Conservation (phyloP, 208 protist genomes). For the Leptomonas seymouri region DNA sequence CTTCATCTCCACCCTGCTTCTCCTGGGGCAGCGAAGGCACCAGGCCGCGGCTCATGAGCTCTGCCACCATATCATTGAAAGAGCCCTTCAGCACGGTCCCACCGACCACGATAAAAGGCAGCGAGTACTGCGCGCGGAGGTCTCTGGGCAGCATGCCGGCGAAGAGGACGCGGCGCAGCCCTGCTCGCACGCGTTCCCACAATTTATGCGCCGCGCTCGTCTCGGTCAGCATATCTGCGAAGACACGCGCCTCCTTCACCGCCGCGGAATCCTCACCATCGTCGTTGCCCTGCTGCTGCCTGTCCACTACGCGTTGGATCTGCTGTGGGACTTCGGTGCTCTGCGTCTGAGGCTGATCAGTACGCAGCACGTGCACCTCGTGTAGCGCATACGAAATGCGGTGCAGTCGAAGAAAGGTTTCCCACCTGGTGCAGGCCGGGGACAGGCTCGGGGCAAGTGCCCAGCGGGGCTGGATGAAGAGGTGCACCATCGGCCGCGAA, state of each 20-base stretch:
- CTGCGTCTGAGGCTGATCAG: conserved; percentile 22
- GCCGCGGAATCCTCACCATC: neutral
- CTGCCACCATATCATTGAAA: conserved; percentile 11
- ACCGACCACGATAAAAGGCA: conserved; percentile 22
- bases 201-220: neutral
- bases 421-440: conserved; percentile 36
- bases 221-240: conserved; percentile 7
- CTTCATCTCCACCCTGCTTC: conserved; percentile 6
- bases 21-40: neutral
- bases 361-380: conserved; percentile 30
- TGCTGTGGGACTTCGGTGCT: conserved; percentile 26
- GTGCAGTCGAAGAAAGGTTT: conserved; percentile 53
- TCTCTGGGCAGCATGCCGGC: conserved; percentile 6
- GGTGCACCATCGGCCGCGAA: conserved; percentile 30
- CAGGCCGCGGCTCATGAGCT: conserved; percentile 7
- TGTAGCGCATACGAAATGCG: conserved; percentile 51
- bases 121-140: conserved; percentile 13
- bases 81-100: conserved; percentile 17
- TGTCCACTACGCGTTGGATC: conserved; percentile 6
- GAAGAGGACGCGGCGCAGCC: neutral
- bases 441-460: conserved; percentile 40
- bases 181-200: neutral
- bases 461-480: conserved; percentile 51
- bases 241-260: conserved; percentile 6
- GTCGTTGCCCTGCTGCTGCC: neutral